phyloP scores from a whole-genome alignment of 2,329 filamentous ascomycete genomes.

The Neodidymelliopsis sp. region DNA sequence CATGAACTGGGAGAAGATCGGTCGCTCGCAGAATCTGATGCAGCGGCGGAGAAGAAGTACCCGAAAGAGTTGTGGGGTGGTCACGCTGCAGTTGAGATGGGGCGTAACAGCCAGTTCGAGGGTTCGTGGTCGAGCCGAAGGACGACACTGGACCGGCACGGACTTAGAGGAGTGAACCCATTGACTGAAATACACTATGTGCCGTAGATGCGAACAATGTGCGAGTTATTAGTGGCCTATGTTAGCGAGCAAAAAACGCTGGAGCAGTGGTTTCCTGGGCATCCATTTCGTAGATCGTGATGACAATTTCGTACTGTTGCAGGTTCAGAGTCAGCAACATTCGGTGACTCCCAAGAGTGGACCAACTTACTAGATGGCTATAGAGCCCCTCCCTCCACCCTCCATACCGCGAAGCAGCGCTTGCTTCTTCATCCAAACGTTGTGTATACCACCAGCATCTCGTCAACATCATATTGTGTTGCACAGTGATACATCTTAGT shows the following conservation, averaged over 20 bases:
- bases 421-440: constrained; percentile 12
- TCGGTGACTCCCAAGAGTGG: not conserved
- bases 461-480: not conserved
- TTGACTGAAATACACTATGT: constrained; percentile 5
- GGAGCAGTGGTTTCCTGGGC: not conserved
- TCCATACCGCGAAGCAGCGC: constrained; percentile 30
- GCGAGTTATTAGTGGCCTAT: not conserved
- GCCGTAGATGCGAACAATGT: not conserved
- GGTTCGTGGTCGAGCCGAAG: constrained; percentile 4
- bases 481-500: not conserved
- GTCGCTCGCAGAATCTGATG: constrained; percentile 20
- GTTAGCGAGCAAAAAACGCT: not conserved
- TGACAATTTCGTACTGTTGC: constrained; percentile 19
- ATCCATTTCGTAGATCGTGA: constrained; percentile 8
- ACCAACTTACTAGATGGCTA: constrained; percentile 40
- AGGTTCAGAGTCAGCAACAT: constrained; percentile 2
- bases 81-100: constrained; percentile 31
- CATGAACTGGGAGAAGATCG: constrained; percentile 31
- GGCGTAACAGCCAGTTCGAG: constrained; percentile 29
- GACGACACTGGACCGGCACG: not conserved
- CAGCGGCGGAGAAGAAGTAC: constrained; percentile 14
- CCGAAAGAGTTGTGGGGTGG: constrained; percentile 26
- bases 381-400: constrained; percentile 48
- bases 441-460: constrained; percentile 10
- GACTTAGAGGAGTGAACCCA: constrained; percentile 1